phyloP scores from a whole-genome alignment of 306 rosid species.

The Sicyos baderoa region DNA sequence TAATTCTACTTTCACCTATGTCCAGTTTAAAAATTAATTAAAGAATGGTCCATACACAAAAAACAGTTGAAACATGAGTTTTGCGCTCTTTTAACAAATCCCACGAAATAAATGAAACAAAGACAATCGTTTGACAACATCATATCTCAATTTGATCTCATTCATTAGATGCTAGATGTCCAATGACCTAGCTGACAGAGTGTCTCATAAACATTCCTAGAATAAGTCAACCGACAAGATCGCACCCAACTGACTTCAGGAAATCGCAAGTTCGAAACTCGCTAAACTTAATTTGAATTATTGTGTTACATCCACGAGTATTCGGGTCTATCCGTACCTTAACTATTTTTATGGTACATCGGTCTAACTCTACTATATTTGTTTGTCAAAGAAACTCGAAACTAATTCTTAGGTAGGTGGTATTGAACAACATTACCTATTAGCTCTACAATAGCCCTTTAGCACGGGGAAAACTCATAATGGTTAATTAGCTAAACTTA shows the following conservation, averaged over 20 bases:
- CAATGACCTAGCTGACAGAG: not conserved
- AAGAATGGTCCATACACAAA: not conserved
- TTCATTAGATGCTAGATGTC: not conserved
- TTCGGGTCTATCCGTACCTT: too few species aligned
- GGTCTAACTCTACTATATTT: too few species aligned
- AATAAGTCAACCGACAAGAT: not conserved
- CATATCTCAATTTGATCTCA: not conserved
- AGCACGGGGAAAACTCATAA: too few species aligned
- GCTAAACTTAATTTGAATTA: not conserved
- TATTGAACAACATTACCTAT: too few species aligned
- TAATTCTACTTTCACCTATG: not conserved
- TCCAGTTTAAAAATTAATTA: not conserved
- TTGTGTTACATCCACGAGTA: too few species aligned
- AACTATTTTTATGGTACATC: too few species aligned
- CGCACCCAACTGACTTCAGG: not conserved
- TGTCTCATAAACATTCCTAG: not conserved
- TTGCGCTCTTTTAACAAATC: not conserved
- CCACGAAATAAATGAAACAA: not conserved
- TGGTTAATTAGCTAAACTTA: not conserved
- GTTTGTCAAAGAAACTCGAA: too few species aligned
- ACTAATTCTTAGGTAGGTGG: too few species aligned
- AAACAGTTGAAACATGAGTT: not conserved
- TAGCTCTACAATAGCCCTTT: too few species aligned
- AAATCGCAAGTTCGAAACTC: not conserved
- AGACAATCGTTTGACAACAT: not conserved